Evolutionary conservation across 176 grass and related monocot species (phyloP), one percentile per base, ranked within the genome.

Genomic region (Pontederia paniculata): DNA sequence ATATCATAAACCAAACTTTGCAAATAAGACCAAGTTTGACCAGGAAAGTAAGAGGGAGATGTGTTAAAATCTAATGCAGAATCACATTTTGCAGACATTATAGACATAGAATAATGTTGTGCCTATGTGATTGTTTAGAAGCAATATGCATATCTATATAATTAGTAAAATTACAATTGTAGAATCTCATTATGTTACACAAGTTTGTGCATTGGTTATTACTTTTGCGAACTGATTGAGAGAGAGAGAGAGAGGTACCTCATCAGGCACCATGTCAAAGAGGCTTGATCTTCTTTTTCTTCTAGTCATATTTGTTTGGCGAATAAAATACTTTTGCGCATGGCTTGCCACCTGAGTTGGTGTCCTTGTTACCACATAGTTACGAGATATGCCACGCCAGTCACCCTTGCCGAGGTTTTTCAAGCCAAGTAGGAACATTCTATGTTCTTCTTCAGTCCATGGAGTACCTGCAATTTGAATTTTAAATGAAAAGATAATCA

Each of bases 341-440:
- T 98, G 93, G 54, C 93, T 98, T 45, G 93, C 93, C 60, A 98
- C 93, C 76, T 98, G 93, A 70, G 93, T 98, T 70, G 93, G 93
- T 46, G 93, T 98, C 57, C 93, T 79, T 25, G 93, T 88, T 18
- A 98, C 87, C n/a, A 98, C 93, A 22, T 79, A 98, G 68, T 91
- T 91, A 77, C 93, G 93, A 72, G 93, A 88, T 67, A 98, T 98
- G 22, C 93, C 93, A 61, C 93, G 80, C 93, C 93, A 98, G 50
- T 98, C 93, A 63, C 93, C 93, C 58, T 98, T 98, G 6, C 93
- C 93, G 46, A 98, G 83, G 54, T 91, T 98, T 79, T 91, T 83
- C 67, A 98, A 75, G 55, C 93, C 93, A 46, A 98, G 68, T 60
- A 98, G 74, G 84, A 98, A 98, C 67, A 82, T 91, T 70, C 80